A percentile compares a stretch with the other conserved stretches of the same genome.
Conservation (phyloP, 192 early-diverging fungal species). For the Podila verticillata region DNA sequence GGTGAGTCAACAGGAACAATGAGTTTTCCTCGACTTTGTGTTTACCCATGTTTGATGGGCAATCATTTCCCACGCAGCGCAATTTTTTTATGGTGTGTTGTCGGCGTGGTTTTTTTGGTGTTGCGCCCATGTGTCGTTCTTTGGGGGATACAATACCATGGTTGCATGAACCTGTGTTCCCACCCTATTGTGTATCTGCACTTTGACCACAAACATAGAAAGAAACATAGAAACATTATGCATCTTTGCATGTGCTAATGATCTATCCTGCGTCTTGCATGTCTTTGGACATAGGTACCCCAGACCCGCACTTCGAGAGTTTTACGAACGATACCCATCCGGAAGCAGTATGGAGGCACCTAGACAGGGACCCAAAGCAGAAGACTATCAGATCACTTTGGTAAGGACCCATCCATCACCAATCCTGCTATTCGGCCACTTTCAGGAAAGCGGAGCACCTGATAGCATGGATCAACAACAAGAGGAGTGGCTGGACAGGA, state of each 20-base stretch:
- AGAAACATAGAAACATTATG: neutral
- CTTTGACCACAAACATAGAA: too few relatives aligned
- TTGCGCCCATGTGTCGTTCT: too few relatives aligned
- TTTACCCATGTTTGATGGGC: neutral
- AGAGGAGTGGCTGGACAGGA: neutral
- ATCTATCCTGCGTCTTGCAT: neutral
- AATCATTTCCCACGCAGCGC: neutral
- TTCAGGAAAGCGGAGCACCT: too few relatives aligned
- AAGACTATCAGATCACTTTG: neutral
- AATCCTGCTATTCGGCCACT: neutral
- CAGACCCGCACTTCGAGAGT: neutral
- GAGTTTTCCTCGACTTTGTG: neutral
- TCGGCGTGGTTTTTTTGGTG: too few relatives aligned
- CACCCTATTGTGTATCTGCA: too few relatives aligned
- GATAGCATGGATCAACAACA: too few relatives aligned
- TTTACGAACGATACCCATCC: constrained; percentile 2
- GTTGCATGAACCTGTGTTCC: too few relatives aligned
- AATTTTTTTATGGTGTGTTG: too few relatives aligned
- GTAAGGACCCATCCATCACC: neutral
- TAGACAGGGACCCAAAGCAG: neutral
- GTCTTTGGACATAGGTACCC: neutral
- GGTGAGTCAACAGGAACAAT: constrained; percentile 9
- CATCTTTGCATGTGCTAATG: neutral
- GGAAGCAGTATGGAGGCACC: neutral
- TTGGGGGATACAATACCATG: too few relatives aligned